These are phyloP conservation scores for Grosmannia serpens DNA, from an alignment of 2,329 filamentous ascomycete species.

Conservation along the genomic window DNA sequence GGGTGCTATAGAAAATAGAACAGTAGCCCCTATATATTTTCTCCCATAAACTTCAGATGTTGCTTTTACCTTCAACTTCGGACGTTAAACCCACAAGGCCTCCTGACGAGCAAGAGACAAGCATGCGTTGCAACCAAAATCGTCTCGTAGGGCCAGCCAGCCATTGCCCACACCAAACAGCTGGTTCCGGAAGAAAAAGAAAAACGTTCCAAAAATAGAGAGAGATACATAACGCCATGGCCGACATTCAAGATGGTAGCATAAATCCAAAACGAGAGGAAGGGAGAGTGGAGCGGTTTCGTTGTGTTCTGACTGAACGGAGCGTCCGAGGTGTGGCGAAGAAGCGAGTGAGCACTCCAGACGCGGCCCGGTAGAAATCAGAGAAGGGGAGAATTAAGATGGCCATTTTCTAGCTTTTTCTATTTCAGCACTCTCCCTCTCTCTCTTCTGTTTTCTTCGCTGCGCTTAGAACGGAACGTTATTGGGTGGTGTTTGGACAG, in stretches of 20 bases:
- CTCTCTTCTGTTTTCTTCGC: not conserved
- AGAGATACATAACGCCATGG: conserved; percentile 1
- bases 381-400: not conserved
- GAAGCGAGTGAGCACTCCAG: not conserved
- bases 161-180: not conserved
- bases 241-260: not conserved
- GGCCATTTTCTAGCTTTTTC: not conserved
- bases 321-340: not conserved
- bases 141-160: not conserved
- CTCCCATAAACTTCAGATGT: not conserved
- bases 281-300: conserved; percentile 5
- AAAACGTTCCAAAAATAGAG: not conserved
- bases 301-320: not conserved
- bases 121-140: not conserved
- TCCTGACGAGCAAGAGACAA: not conserved
- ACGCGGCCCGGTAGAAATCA: not conserved
- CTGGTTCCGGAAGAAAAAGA: not conserved
- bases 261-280: not conserved
- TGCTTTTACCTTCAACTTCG: not conserved
- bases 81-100: not conserved
- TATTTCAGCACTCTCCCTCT: not conserved
- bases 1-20: not conserved
- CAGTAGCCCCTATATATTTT: not conserved
- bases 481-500: conserved; percentile 40
- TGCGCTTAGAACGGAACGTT: conserved; percentile 51